phyloP scores from a whole-genome alignment of 2,329 filamentous ascomycete species.

The Pestalotiopsis sp. region DNA sequence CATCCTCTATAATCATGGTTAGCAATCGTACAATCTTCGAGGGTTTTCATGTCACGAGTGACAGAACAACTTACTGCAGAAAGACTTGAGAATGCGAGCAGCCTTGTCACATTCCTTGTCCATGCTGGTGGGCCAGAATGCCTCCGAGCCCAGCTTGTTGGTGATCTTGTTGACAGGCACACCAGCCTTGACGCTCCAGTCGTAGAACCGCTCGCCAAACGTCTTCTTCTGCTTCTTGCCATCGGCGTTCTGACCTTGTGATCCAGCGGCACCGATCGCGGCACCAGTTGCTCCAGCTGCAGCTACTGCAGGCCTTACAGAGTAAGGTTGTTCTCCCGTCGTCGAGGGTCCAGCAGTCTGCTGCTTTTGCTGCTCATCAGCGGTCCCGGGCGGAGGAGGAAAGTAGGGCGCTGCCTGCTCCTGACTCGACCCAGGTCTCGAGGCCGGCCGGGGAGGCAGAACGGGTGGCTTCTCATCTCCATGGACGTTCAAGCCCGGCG shows the following conservation, averaged over 20 bases:
- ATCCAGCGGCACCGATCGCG: slow-evolving; percentile 15
- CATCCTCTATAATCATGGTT: slow-evolving; percentile 44
- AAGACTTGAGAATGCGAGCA: slow-evolving; percentile 78
- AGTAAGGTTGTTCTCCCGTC: not conserved
- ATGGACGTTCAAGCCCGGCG: not conserved
- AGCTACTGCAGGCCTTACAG: not conserved
- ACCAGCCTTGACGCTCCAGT: slow-evolving; percentile 52
- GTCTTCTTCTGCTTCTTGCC: slow-evolving; percentile 19
- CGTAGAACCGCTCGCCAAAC: slow-evolving; percentile 27
- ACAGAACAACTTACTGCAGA: slow-evolving; percentile 68
- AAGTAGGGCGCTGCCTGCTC: slow-evolving; percentile 13
- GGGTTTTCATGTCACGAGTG: not conserved
- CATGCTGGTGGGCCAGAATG: slow-evolving; percentile 82
- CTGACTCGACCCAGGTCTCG: slow-evolving; percentile 13
- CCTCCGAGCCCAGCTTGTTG: slow-evolving; percentile 80
- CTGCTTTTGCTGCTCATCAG: not conserved
- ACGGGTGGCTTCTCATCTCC: slow-evolving; percentile 15
- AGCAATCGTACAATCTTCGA: slow-evolving; percentile 19
- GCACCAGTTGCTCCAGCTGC: not conserved
- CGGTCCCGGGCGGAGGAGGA: slow-evolving; percentile 8
- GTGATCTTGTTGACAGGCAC: slow-evolving; percentile 79
- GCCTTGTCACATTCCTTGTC: slow-evolving; percentile 93
- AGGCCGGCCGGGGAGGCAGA: slow-evolving; percentile 11
- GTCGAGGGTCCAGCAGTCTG: not conserved
- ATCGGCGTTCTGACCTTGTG: slow-evolving; percentile 20